A percentile compares a stretch with the other conserved stretches of the same genome.
Evolutionary conservation across 345 rosid genomes (phyloP).

Genomic region (Melastoma malabathricum): DNA sequence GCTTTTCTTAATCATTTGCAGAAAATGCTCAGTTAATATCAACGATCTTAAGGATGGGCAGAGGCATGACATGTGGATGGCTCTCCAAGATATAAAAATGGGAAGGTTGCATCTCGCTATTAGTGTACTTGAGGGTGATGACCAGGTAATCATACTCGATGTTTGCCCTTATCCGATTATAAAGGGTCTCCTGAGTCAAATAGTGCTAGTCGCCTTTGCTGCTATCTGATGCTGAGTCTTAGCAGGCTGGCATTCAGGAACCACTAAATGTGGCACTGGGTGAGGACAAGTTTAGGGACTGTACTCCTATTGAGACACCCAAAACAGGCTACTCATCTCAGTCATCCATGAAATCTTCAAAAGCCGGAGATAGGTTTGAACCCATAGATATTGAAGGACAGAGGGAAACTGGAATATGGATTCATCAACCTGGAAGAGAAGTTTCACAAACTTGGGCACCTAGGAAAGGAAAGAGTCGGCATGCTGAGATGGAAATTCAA

Average conservation of each 20-base stretch:
- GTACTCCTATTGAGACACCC: constrained; percentile 20
- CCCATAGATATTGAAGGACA: constrained; percentile 77
- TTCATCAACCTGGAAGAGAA: constrained; percentile 78
- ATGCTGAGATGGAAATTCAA: constrained; percentile 24
- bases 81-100: constrained; percentile 66
- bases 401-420: constrained; percentile 65
- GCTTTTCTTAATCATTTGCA: too few species aligned
- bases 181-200: constrained; percentile 56
- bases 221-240: too few species aligned
- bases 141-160: too few species aligned
- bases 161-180: constrained; percentile 72
- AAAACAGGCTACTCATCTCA: constrained; percentile 32
- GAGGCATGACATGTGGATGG: constrained; percentile 71
- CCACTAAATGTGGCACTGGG: neutral
- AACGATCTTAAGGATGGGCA: constrained; percentile 52
- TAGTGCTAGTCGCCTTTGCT: too few species aligned
- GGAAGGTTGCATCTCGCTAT: constrained; percentile 87
- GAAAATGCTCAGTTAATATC: constrained; percentile 48
- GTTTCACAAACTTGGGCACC: constrained; percentile 70
- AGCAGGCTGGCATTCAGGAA: too few species aligned
- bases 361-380: constrained; percentile 48
- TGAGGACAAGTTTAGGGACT: constrained; percentile 15
- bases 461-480: constrained; percentile 61
- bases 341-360: constrained; percentile 32
- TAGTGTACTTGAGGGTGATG: constrained; percentile 55